Evolutionary conservation across 805 yeast species (phyloP).

Genomic region (Yarrowia bubula): DNA sequence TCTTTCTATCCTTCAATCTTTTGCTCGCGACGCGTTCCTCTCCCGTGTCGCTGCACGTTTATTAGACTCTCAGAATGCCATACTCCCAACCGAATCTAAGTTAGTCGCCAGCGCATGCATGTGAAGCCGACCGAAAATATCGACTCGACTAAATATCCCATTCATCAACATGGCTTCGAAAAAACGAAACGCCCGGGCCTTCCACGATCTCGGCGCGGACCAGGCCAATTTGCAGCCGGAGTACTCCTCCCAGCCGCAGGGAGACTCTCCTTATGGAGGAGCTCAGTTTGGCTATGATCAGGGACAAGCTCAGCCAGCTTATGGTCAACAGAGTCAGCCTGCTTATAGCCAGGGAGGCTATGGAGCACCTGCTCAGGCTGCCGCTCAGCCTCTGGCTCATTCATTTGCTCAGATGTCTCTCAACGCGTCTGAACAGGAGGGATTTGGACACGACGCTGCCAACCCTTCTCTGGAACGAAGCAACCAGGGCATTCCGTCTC

Average conservation of each 20-base stretch:
- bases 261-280: slow-evolving; percentile 78
- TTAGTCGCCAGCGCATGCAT: slow-evolving; percentile 20
- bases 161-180: slow-evolving; percentile 15
- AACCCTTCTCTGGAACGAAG: slow-evolving; percentile 10
- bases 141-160: not conserved
- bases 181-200: slow-evolving; percentile 25
- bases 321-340: not conserved
- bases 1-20: not conserved
- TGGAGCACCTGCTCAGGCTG: not conserved
- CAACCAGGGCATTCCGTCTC: slow-evolving; percentile 38
- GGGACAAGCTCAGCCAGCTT: not conserved
- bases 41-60: not conserved
- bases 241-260: too few species aligned
- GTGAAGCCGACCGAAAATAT: too few species aligned
- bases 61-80: not conserved
- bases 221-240: not conserved
- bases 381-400: slow-evolving; percentile 17
- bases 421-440: slow-evolving; percentile 4
- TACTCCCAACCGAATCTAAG: not conserved
- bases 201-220: slow-evolving; percentile 22
- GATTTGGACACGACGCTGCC: slow-evolving; percentile 23
- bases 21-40: not conserved
- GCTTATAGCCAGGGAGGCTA: not conserved
- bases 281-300: slow-evolving; percentile 87
- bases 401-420: slow-evolving; percentile 20